phyloP scores from a whole-genome alignment of 257 asterid genomes.

The Agastache rugosa region DNA sequence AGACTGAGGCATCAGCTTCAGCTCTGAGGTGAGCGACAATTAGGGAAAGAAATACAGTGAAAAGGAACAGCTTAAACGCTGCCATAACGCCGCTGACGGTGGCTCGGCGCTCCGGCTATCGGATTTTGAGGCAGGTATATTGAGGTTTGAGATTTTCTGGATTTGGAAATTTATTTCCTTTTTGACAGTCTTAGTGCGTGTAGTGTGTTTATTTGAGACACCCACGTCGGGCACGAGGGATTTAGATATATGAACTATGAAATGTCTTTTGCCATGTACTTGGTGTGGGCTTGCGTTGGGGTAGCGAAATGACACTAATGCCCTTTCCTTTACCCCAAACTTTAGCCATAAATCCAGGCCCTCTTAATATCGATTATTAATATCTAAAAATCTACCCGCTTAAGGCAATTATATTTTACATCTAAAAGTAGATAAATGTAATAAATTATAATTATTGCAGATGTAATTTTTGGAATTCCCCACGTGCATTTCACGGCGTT shows the following conservation, averaged over 20 bases:
- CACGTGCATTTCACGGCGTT: neutral
- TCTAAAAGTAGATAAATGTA: neutral
- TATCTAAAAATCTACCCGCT: neutral
- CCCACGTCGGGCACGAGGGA: slow-evolving; percentile 37
- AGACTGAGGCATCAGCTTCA: slow-evolving; percentile 46
- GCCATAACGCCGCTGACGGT: slow-evolving; percentile 50
- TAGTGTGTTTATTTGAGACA: slow-evolving; percentile 23
- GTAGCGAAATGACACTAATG: neutral
- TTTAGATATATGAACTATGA: neutral
- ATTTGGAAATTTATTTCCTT: neutral
- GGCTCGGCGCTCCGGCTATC: slow-evolving; percentile 54
- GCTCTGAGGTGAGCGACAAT: slow-evolving; percentile 48
- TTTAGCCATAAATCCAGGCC: slow-evolving; percentile 17
- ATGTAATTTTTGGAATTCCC: neutral
- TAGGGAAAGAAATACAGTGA: slow-evolving; percentile 40
- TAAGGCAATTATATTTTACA: neutral
- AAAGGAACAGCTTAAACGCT: slow-evolving; percentile 42
- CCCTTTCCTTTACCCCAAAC: slow-evolving; percentile 26
- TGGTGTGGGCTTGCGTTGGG: neutral
- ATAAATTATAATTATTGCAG: neutral
- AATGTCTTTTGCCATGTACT: neutral
- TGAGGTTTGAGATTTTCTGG: slow-evolving; percentile 3
- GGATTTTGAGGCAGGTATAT: neutral
- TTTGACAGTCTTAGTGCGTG: slow-evolving; percentile 4
- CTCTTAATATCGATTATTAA: neutral